Conservation (phyloP, 805 yeast genomes). For the Candida vartiovaarae region DNA sequence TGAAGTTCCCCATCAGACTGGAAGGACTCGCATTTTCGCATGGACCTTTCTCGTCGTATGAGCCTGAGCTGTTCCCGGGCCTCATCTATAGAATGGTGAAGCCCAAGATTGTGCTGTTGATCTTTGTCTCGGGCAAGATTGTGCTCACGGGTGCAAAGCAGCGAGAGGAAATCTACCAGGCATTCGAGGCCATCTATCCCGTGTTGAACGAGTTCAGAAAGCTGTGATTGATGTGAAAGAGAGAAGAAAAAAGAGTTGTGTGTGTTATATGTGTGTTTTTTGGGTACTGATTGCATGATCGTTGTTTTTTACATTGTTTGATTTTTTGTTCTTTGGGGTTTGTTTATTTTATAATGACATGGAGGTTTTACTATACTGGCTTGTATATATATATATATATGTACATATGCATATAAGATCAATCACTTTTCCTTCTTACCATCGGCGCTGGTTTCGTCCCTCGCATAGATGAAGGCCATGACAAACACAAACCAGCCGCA, state of each 20-base stretch:
- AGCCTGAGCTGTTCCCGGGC: slow-evolving; percentile 97
- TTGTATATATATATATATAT: too few species aligned
- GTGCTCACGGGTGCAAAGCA: slow-evolving; percentile 98
- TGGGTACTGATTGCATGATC: not conserved
- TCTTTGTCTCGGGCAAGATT: slow-evolving; percentile 95
- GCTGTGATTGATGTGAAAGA: slow-evolving; percentile 23
- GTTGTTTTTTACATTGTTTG: not conserved
- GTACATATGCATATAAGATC: too few species aligned
- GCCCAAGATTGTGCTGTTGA: slow-evolving; percentile 92
- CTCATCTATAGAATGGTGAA: slow-evolving; percentile 98
- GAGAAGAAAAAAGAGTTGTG: not conserved
- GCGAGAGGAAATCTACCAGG: slow-evolving; percentile 96
- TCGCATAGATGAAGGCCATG: slow-evolving; percentile 40
- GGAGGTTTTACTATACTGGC: not conserved
- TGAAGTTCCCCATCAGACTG: slow-evolving; percentile 91
- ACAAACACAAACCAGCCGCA: slow-evolving; percentile 74
- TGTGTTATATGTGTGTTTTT: not conserved
- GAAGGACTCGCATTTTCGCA: slow-evolving; percentile 98
- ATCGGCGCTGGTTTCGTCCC: slow-evolving; percentile 10
- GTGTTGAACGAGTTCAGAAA: slow-evolving; percentile 97
- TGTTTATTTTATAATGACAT: not conserved
- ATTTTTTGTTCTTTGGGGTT: not conserved
- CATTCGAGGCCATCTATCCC: slow-evolving; percentile 97
- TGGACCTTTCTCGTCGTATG: slow-evolving; percentile 97
- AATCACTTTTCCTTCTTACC: slow-evolving; percentile 17